Evolutionary conservation across 202 grass and related monocot genomes (phyloP).

Genomic region (Saccharum hybrid): DNA sequence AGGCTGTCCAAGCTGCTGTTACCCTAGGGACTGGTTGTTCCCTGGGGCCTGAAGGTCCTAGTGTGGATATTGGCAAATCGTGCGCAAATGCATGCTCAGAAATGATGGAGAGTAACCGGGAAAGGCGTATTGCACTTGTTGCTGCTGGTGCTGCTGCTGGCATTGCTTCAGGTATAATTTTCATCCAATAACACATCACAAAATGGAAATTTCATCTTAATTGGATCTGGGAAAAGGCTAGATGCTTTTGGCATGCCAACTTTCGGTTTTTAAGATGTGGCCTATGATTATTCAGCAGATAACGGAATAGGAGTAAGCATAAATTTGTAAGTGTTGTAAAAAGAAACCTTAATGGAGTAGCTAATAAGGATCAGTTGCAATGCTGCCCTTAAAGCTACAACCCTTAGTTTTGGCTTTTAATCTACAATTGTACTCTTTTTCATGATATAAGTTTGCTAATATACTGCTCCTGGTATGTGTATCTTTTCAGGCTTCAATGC

Average conservation of each 20-base stretch:
- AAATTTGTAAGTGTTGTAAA: conserved; percentile 1
- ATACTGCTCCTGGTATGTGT: conserved; percentile 22
- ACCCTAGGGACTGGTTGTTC: conserved; percentile 89
- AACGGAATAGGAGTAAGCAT: background rate
- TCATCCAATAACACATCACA: background rate
- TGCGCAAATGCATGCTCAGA: conserved; percentile 91
- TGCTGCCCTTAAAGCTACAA: background rate
- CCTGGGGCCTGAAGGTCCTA: conserved; percentile 86
- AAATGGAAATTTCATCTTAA: conserved; percentile 6
- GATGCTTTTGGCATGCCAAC: conserved; percentile 29
- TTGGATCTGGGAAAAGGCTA: background rate
- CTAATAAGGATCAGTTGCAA: background rate
- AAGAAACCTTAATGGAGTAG: background rate
- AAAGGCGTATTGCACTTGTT: conserved; percentile 86
- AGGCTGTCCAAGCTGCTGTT: conserved; percentile 83
- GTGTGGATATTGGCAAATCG: conserved; percentile 95
- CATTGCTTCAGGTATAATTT: conserved; percentile 87
- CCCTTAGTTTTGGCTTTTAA: background rate
- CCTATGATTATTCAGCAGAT: conserved; percentile 25
- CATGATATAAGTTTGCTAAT: conserved; percentile 31
- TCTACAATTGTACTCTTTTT: background rate
- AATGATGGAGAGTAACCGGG: conserved; percentile 93
- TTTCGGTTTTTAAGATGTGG: background rate
- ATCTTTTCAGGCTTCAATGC: conserved; percentile 84
- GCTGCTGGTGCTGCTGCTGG: conserved; percentile 95